Conservation (phyloP, 805 yeast genomes). For the Metschnikowia hibisci region DNA sequence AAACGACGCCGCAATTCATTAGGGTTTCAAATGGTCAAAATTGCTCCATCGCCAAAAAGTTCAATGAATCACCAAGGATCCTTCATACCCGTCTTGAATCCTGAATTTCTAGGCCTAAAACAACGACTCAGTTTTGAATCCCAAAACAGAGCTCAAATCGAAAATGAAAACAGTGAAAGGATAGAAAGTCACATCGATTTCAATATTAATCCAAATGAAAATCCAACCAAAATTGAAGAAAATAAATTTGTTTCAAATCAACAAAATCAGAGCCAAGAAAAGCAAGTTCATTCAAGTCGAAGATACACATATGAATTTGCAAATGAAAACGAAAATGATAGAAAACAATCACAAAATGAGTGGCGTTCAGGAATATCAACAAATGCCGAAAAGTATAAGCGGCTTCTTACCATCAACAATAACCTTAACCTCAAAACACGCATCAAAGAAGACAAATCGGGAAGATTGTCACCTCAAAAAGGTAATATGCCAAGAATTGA, state of each 20-base stretch:
- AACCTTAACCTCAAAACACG: constrained; percentile 12
- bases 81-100: constrained; percentile 12
- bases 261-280: too few relatives aligned
- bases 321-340: too few relatives aligned
- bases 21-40: constrained; percentile 21
- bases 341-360: too few relatives aligned
- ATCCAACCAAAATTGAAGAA: too few relatives aligned
- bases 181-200: too few relatives aligned
- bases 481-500: neutral
- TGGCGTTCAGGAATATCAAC: neutral
- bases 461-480: neutral
- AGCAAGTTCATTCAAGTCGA: too few relatives aligned
- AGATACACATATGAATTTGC: too few relatives aligned
- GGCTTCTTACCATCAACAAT: constrained; percentile 14
- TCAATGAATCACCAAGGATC: constrained; percentile 9
- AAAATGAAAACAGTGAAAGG: neutral
- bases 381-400: constrained; percentile 9
- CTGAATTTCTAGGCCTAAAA: neutral
- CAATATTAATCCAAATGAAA: too few relatives aligned
- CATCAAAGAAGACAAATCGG: neutral
- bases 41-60: constrained; percentile 3
- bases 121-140: neutral
- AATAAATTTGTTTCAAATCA: too few relatives aligned
- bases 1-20: constrained; percentile 16
- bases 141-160: neutral